phyloP scores from a whole-genome alignment of 192 early-diverging fungal species.

The Ambispora gerdemannii region DNA sequence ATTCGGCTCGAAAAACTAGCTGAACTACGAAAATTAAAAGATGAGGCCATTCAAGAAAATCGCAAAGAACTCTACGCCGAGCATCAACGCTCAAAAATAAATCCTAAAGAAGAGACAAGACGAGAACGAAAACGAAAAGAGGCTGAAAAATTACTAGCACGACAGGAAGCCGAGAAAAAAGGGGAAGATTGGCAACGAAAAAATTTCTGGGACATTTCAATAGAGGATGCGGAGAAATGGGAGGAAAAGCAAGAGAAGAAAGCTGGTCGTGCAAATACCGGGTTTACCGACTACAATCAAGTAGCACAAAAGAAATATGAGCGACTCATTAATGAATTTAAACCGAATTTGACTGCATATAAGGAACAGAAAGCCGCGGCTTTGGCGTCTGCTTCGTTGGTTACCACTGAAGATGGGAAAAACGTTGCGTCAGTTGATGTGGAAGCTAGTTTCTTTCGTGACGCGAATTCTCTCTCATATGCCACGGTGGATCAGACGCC shows the following conservation, averaged over 20 bases:
- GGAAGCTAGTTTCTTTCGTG: constrained; percentile 56
- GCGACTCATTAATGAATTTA: constrained; percentile 71
- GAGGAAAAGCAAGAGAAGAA: constrained; percentile 77
- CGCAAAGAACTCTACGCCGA: constrained; percentile 73
- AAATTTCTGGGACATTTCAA: constrained; percentile 79
- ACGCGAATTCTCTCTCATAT: constrained; percentile 67
- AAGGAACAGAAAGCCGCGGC: constrained; percentile 58
- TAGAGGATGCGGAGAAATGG: constrained; percentile 83
- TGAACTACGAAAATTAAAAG: constrained; percentile 9
- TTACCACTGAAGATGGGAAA: constrained; percentile 40
- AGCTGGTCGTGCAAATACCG: constrained; percentile 60
- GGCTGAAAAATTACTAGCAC: constrained; percentile 66
- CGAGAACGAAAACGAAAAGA: constrained; percentile 68
- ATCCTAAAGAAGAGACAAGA: constrained; percentile 59
- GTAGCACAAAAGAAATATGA: constrained; percentile 87
- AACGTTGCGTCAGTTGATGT: constrained; percentile 33
- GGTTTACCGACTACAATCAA: constrained; percentile 86
- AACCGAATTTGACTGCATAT: constrained; percentile 79
- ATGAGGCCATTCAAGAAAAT: constrained; percentile 52
- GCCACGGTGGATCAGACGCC: constrained; percentile 58
- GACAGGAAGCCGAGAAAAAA: constrained; percentile 59
- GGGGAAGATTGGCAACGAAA: constrained; percentile 84
- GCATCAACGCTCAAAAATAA: constrained; percentile 67
- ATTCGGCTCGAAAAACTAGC: background rate
- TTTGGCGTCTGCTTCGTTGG: constrained; percentile 28